Base-by-base conservation (phyloP, 805 yeast genomes). In the Candida piceae region DNA sequence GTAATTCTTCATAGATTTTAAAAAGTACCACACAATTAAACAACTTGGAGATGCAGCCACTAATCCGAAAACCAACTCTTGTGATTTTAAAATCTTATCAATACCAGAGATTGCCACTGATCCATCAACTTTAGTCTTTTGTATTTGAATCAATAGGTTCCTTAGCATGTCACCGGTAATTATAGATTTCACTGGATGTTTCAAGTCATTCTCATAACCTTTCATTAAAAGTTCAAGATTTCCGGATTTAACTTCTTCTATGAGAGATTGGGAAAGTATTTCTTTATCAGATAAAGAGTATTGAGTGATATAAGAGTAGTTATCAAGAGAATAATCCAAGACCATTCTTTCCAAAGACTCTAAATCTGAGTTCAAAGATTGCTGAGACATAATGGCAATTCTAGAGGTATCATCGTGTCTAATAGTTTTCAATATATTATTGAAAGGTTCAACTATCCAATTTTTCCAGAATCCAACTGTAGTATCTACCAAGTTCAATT, bases 81-180 rank as follows among this genome's bases (percentile, higher is more conserved):
- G 98, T 34, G 93, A 81, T 58, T 87, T 83, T 31, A 93, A 70
- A 46, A 90, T 66, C 55, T 84, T 81, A 60, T 93, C 97, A 44
- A 93, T 89, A 7, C 97, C 97, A 48, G 74, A 76, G 42, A 90
- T 74, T 0, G 96, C 97, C 5, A 88, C 66, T 25, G 84, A 88
- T 7, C 95, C 96, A 57, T 90, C 98, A 6, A 93, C 97, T 60
- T 90, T 90, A 10, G 95, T 82, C 62, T 93, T 90, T 58, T 90
- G 98, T n/a, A 93, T 68, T 59, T 93, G 97, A 44, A 90, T 89
- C 52, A 93, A 63, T 31, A 93, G 58, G 12, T 89, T 78, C 37
- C 95, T 70, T 7, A 88, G 60, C 45, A 90, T 69, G 39, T 79
- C 76, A 4, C 97, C 98, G 2, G 64, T 39, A 3, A 88, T 40